Evolutionary conservation across 1,284 basidiomycete species (phyloP).

Genomic region (Baeospora myosura): DNA sequence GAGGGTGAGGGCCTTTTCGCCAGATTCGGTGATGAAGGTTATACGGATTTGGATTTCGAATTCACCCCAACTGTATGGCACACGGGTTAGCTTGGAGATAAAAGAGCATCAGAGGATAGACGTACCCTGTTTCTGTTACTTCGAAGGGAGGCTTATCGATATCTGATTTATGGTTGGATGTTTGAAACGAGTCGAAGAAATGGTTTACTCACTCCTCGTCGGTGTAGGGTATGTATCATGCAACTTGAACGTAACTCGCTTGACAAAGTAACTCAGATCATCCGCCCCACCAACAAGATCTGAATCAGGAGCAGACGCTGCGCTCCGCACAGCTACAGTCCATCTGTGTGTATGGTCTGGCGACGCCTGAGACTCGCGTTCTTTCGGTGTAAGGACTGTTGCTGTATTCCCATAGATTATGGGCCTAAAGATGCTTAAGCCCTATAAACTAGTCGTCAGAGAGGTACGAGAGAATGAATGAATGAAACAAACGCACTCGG

Average conservation of each 20-base stretch:
- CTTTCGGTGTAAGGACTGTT: conserved; percentile 70
- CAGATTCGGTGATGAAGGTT: conserved; percentile 86
- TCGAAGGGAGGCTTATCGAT: conserved; percentile 92
- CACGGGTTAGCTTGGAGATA: conserved; percentile 1
- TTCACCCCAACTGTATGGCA: conserved; percentile 82
- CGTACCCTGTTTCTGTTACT: conserved; percentile 87
- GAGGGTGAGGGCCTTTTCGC: conserved; percentile 83
- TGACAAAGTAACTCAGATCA: conserved; percentile 84
- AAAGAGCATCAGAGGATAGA: conserved; percentile 1
- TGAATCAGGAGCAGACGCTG: conserved; percentile 54
- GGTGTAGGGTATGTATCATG: conserved; percentile 96
- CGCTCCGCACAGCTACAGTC: conserved; percentile 90
- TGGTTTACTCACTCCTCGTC: conserved; percentile 70
- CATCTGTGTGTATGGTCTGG: conserved; percentile 91
- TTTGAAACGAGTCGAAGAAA: conserved; percentile 6
- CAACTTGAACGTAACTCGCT: conserved; percentile 93
- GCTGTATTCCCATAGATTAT: conserved; percentile 98
- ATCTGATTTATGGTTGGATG: conserved; percentile 48
- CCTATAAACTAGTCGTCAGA: conserved; percentile 39
- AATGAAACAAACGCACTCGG: conserved; percentile 43
- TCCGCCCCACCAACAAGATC: conserved; percentile 82
- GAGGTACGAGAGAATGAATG: conserved; percentile 11
- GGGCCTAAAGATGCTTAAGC: conserved; percentile 82
- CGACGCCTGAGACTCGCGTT: conserved; percentile 49
- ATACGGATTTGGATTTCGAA: conserved; percentile 95